Evolutionary conservation across 495 filamentous ascomycete genomes (phyloP), one percentile per base, ranked within the genome.

Genomic region (Penicillium lagena): DNA sequence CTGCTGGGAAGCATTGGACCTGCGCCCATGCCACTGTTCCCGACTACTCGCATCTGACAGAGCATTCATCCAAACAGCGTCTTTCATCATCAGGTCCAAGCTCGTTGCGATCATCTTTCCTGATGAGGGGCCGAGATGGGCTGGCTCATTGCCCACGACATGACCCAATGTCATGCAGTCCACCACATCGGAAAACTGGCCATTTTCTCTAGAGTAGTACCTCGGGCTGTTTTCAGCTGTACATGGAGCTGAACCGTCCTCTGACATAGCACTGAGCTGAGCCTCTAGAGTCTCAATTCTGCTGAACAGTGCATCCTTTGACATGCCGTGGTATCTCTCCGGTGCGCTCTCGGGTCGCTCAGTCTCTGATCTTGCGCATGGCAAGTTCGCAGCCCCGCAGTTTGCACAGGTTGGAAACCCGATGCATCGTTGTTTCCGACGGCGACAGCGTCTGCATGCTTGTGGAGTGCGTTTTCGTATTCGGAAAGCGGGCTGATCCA

Each of bases 401-500:
- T 54, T 54, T 1, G 40, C 28, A 39, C 57, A 60, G 15, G 42
- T 45, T 9, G 53, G 53, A 30, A 37, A 44, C 7, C 57, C 57
- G 7, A 60, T 50, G 37, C 57, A 58, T 35, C 51, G 47, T 48
- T 55, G 54, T 35, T 56, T 56, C 32, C 52, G 52, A 11, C 52
- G 50, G 39, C 59, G 49, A 22, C 52, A 59, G 31, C 52, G 46
- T 10, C 46, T 40, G 40, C 52, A 59, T 4, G 52, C 53, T 36
- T 55, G 52, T 13, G 48, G 55, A 39, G 50, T 47, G 42, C 49
- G 55, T 37, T 54, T 52, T 31, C 54, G 76, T 64, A 54, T 22
- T 22, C 22, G 22, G 22, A 22, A 22, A 0, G 22, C 22, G 22
- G 22, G 22, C 22, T 22, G 22, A 22, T 22, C 22, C 22, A 22